Conservation (phyloP, 169 alveolate genomes). For the Plasmodium adleri region DNA sequence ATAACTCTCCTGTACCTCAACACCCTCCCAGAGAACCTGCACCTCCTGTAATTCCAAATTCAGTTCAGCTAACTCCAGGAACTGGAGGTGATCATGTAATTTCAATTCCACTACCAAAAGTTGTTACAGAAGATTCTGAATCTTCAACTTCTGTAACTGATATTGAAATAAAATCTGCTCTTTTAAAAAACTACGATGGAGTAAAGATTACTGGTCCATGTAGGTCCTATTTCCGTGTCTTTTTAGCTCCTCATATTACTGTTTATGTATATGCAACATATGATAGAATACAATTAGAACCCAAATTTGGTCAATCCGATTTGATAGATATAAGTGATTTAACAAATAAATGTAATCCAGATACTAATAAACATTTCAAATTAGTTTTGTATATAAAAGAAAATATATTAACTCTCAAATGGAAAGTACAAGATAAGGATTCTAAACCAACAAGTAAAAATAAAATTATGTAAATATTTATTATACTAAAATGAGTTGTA, state of each 20-base stretch:
- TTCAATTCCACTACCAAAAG: too few species aligned
- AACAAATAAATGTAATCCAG: not conserved
- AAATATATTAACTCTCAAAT: not conserved
- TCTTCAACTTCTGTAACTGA: too few species aligned
- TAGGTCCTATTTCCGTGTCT: conserved; percentile 31
- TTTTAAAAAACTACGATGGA: conserved; percentile 38
- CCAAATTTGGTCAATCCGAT: not conserved
- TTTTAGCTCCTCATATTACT: conserved; percentile 29
- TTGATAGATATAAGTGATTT: not conserved
- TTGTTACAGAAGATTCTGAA: too few species aligned
- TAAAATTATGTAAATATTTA: not conserved
- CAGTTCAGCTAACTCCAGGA: too few species aligned
- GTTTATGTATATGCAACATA: not conserved
- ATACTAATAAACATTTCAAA: not conserved
- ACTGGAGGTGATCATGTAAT: too few species aligned
- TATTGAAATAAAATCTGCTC: conserved; percentile 19
- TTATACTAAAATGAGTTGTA: too few species aligned
- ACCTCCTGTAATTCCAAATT: too few species aligned
- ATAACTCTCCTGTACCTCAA: too few species aligned
- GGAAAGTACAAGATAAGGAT: not conserved
- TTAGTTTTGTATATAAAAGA: not conserved
- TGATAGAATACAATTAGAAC: conserved; percentile 5
- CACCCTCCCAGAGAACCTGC: too few species aligned
- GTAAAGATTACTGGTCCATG: conserved; percentile 37
- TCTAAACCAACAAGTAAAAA: not conserved